A percentile compares a stretch with the other conserved stretches of the same genome.
Conservation (phyloP, 106 monocot genomes). For the Platanthera guangdongensis region DNA sequence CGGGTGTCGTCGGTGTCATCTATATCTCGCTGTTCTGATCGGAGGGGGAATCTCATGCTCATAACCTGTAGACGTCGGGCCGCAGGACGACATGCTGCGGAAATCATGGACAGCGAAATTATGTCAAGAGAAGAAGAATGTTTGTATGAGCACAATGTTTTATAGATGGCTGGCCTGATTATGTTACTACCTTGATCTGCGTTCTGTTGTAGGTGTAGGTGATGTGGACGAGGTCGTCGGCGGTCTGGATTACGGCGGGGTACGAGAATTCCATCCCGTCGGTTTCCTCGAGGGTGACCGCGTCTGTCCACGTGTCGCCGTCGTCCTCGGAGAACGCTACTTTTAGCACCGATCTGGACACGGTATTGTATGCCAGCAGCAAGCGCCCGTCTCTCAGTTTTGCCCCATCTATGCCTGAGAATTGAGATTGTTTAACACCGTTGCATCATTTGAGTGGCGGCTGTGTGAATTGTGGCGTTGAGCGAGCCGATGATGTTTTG, state of each 20-base stretch:
- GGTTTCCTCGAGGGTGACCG: slow-evolving; percentile 67
- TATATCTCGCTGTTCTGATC: background rate
- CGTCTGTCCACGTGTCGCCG: slow-evolving; percentile 74
- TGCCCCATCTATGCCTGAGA: slow-evolving; percentile 72
- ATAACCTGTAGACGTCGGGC: slow-evolving; percentile 6
- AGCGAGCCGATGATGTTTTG: too few relatives aligned
- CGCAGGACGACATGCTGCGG: slow-evolving; percentile 52
- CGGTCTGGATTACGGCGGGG: slow-evolving; percentile 67
- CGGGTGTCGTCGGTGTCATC: background rate
- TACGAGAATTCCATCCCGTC: slow-evolving; percentile 85
- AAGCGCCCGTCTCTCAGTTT: slow-evolving; percentile 74
- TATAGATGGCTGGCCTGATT: background rate
- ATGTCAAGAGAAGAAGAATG: background rate
- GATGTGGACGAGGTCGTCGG: slow-evolving; percentile 57
- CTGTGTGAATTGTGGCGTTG: too few relatives aligned
- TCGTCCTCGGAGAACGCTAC: slow-evolving; percentile 61
- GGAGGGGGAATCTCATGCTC: background rate
- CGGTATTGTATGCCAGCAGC: slow-evolving; percentile 67
- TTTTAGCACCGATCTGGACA: slow-evolving; percentile 69
- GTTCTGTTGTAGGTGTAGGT: slow-evolving; percentile 95
- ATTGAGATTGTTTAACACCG: background rate
- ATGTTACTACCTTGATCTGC: slow-evolving; percentile 87
- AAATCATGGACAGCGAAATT: background rate
- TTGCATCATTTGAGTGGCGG: too few relatives aligned
- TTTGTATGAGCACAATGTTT: background rate